Base-by-base conservation (phyloP, 1,284 basidiomycete species). In the Malassezia caprae region DNA sequence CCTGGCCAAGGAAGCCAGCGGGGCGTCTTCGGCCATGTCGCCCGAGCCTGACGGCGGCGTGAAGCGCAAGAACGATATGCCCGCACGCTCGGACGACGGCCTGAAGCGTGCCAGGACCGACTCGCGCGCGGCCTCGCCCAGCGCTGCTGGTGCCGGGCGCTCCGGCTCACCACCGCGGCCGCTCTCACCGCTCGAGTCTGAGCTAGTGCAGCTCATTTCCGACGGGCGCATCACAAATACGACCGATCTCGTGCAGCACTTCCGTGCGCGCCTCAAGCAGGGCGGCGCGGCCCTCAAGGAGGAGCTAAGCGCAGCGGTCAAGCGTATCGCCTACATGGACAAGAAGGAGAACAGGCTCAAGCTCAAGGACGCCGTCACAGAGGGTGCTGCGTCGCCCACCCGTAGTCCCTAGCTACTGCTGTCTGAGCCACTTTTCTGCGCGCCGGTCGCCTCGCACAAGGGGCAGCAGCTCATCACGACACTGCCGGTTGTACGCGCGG, bases 401-500 rank as follows among this genome's bases (percentile, higher is more conserved):
- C 41, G 24, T 28, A 43, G 23, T 21, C 41, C 24, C 10, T 28
- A 43, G 24, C 42, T 17, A 8, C n/a, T 69, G 67, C 15, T 59
- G 43, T 37, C 61, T 59, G 7, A 72, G 56, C 68, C 67, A 71
- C 8, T 59, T 53, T 21, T 46, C 51, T 2, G 69, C 69, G 5
- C 67, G 53, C 35, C 49, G 53, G 50, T 72, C 69, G 44, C 68
- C 56, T 37, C 61, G 59, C 40, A 76, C 47, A 4, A 75, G 52
- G 8, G 73, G 72, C 45, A 63, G 6, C 3, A 76, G 40, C 32
- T 56, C 61, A 17, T 60, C 54, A 28, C 42, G 23, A 30, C 69
- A 67, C n/a, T 61, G 50, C 8, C 53, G 52, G 45, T 77, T 77
- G 67, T 77, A 75, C 51, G 63, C 54, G 26, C 57, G 58, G 12